phyloP scores from a whole-genome alignment of 495 filamentous ascomycete species.

The Podospora comata region DNA sequence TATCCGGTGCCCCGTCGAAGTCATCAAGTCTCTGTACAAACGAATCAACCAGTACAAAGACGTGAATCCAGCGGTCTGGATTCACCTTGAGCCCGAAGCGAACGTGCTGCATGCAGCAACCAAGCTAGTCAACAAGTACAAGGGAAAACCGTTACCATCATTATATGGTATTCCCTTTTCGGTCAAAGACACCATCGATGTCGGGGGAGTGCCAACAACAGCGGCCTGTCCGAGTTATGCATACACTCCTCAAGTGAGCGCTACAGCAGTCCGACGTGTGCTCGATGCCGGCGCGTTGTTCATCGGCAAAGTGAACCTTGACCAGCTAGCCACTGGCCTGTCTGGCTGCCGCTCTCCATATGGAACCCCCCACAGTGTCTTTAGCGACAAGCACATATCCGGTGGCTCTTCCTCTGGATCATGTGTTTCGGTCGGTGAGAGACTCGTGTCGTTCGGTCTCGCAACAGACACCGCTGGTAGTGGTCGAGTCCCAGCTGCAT shows the following conservation, averaged over 20 bases:
- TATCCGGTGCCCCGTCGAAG: slow-evolving; percentile 30
- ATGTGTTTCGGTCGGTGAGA: slow-evolving; percentile 55
- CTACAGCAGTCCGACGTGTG: slow-evolving; percentile 37
- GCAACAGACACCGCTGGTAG: slow-evolving; percentile 67
- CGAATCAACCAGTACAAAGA: slow-evolving; percentile 45
- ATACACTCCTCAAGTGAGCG: slow-evolving; percentile 44
- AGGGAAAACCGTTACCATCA: slow-evolving; percentile 49
- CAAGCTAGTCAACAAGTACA: slow-evolving; percentile 42
- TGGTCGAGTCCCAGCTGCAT: slow-evolving; percentile 58
- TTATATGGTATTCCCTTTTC: slow-evolving; percentile 64
- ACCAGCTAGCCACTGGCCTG: slow-evolving; percentile 65
- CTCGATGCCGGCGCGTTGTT: slow-evolving; percentile 55
- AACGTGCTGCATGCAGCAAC: slow-evolving; percentile 43
- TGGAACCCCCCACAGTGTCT: slow-evolving; percentile 53
- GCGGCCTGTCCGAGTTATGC: slow-evolving; percentile 55
- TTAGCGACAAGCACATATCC: slow-evolving; percentile 45
- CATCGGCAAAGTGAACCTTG: slow-evolving; percentile 65
- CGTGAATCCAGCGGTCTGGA: slow-evolving; percentile 55
- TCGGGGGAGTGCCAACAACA: slow-evolving; percentile 56
- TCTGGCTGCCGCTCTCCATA: slow-evolving; percentile 61
- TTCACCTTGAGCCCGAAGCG: slow-evolving; percentile 43
- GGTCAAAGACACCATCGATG: slow-evolving; percentile 63
- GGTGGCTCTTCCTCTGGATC: slow-evolving; percentile 64
- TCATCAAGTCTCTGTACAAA: slow-evolving; percentile 41
- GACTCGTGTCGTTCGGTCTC: slow-evolving; percentile 59